Evolutionary conservation across 179 eudicot genomes (phyloP), one percentile per base, ranked within the genome.

Genomic region (Sideroxylon spinosum): DNA sequence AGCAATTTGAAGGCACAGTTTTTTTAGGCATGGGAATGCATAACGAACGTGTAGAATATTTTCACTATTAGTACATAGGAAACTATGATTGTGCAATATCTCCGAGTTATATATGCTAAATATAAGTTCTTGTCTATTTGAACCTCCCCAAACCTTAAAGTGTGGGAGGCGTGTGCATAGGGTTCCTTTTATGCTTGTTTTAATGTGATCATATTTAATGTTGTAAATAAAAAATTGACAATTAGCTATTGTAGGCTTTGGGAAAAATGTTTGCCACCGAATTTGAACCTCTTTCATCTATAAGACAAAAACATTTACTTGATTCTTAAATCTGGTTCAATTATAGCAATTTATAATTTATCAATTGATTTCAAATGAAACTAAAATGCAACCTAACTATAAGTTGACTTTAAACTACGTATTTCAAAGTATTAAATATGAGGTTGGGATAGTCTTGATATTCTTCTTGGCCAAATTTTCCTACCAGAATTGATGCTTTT

Each of bases 241-340:
- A 37, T 73, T 96, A 83, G 88, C 92, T 80, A 85, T 79, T 82
- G 82, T 79, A 64, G 91, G 80, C 60, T 76, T 83, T 74, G 94
- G 87, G 53, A 92, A 91, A 87, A 97, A 94, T 85, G 97, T 96
- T 44, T 91, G 90, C 68, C 99, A 94, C 87, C 80, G 99, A 96
- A 78, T 91, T 94, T 83, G 90, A 91, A 80, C 89, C 87, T 85
- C 77, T 82, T 64, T 88, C 94, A 63, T 76, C 86, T 62, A 98
- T 96, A 89, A 96, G 97, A 80, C 55, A 32, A 55, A 48, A 10
- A 22, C 46, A 9, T 74, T 23, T 16, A 67, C 57, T 79, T 19
- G 67, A 71, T 66, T 64, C 37, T 73, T 37, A 63, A 25, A 37
- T 71, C 60, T 23, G 57, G 16, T 72, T 60, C 76, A 49, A 74